These are phyloP conservation scores for Mycena leptocephala DNA, from an alignment of 768 basidiomycete species.

Conservation along the genomic window DNA sequence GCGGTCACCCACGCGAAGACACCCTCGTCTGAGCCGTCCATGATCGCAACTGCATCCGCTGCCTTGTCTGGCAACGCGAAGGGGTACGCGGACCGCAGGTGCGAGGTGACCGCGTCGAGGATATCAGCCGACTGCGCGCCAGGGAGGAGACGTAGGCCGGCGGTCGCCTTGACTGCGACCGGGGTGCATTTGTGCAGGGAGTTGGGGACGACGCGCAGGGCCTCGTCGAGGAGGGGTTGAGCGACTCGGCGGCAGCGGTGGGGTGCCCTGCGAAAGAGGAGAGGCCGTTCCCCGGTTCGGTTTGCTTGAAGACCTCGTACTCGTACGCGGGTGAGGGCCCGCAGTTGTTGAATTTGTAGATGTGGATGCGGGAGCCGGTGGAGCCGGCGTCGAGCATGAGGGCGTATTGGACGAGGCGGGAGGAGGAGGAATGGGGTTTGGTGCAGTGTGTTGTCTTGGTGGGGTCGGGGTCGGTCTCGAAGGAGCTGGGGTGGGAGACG, in stretches of 20 bases:
- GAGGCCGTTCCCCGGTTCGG: constrained; percentile 76
- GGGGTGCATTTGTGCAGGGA: constrained; percentile 83
- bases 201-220: constrained; percentile 83
- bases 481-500: constrained; percentile 64
- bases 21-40: constrained; percentile 97
- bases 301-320: constrained; percentile 93
- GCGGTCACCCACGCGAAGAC: constrained; percentile 99
- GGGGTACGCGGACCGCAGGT: constrained; percentile 74
- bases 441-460: constrained; percentile 83
- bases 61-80: constrained; percentile 72
- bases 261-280: constrained; percentile 75
- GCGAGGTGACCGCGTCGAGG: constrained; percentile 77
- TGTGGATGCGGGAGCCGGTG: constrained; percentile 96
- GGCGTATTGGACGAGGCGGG: constrained; percentile 89
- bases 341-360: constrained; percentile 99
- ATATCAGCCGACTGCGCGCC: constrained; percentile 77
- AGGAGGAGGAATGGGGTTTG: constrained; percentile 61
- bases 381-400: constrained; percentile 99
- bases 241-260: constrained; percentile 79
- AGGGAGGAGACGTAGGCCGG: constrained; percentile 86
- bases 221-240: constrained; percentile 89
- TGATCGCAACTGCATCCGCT: constrained; percentile 84
- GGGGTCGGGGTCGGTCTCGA: constrained; percentile 83
- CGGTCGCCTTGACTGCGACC: constrained; percentile 93
- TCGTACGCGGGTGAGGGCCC: constrained; percentile 83